Conservation (phyloP, 148 eudicot species). For the Amaranthus cruentus region DNA sequence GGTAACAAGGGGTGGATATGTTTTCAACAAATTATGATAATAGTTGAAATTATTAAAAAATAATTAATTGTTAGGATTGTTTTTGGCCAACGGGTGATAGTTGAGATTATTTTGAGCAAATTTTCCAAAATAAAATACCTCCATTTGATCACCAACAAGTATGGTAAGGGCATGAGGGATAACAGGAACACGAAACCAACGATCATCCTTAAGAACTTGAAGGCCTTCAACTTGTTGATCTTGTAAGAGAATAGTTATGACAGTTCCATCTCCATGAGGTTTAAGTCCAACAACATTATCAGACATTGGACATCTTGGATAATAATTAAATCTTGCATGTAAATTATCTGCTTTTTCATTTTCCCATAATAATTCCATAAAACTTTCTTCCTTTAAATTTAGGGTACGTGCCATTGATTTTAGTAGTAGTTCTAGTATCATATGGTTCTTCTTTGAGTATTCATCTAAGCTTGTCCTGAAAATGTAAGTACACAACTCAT, state of each 20-base stretch:
- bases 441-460: constrained; percentile 14
- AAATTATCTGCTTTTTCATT: constrained; percentile 5
- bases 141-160: constrained; percentile 40
- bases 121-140: constrained; percentile 17
- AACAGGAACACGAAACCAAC: constrained; percentile 46
- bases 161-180: constrained; percentile 38
- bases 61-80: no score
- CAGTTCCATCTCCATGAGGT: constrained; percentile 48
- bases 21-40: no score
- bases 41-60: no score
- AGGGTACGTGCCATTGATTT: constrained; percentile 38
- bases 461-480: constrained; percentile 18
- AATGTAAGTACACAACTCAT: neutral
- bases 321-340: constrained; percentile 39
- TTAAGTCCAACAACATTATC: constrained; percentile 29
- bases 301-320: constrained; percentile 36
- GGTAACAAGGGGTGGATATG: no score
- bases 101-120: no score
- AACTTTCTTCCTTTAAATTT: constrained; percentile 35
- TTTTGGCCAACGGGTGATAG: no score
- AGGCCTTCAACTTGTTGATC: constrained; percentile 51
- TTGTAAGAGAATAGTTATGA: constrained; percentile 40
- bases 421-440: constrained; percentile 20
- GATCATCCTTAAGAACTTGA: constrained; percentile 35
- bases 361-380: constrained; percentile 21